Conservation (phyloP, 306 rosid genomes). For the Prunus davidiana region DNA sequence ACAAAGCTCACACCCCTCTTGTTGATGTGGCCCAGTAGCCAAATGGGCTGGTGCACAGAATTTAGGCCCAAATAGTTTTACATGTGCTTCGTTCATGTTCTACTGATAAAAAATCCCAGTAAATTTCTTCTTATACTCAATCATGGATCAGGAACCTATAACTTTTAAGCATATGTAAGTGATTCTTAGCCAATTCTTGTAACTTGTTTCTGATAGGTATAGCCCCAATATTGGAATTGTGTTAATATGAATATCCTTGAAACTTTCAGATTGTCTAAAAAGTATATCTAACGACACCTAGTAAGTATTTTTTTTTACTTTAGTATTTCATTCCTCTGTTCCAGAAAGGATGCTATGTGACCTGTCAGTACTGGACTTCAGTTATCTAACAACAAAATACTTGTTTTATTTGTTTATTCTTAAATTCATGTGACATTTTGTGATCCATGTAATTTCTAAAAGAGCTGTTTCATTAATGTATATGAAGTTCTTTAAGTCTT, state of each 20-base stretch:
- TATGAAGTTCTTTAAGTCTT: neutral
- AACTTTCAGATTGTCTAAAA: neutral
- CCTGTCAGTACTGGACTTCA: neutral
- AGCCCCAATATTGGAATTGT: neutral
- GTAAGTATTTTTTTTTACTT: too few relatives aligned
- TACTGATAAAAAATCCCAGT: neutral
- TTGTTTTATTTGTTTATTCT: neutral
- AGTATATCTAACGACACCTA: neutral
- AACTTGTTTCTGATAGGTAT: neutral
- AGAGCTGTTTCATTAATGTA: neutral
- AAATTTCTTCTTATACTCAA: neutral
- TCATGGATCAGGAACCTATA: neutral
- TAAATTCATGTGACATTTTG: neutral
- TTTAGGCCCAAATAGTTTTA: neutral
- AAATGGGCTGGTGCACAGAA: too few relatives aligned
- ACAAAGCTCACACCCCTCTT: too few relatives aligned
- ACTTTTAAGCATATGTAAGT: neutral
- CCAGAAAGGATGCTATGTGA: neutral
- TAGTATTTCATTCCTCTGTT: neutral
- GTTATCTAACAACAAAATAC: neutral
- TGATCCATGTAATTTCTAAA: neutral
- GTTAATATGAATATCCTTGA: neutral
- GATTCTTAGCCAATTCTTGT: neutral
- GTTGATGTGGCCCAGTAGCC: too few relatives aligned
- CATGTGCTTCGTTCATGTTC: neutral